These are phyloP conservation scores for Zychaea mexicana DNA, from an alignment of 371 early-diverging fungal species.

Conservation along the genomic window DNA sequence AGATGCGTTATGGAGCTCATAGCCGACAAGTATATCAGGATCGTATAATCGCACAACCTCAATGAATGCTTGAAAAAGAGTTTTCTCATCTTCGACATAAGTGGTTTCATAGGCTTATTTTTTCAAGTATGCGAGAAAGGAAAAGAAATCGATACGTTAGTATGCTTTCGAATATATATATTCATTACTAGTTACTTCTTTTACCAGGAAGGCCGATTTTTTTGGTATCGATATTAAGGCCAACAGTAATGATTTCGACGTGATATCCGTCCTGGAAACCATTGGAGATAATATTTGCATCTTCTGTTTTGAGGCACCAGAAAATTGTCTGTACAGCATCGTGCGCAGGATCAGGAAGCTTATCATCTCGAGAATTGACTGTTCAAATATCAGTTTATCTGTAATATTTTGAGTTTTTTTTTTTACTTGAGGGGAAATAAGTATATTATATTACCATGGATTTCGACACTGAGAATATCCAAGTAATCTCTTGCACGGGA, in stretches of 20 bases:
- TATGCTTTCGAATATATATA: too few relatives aligned
- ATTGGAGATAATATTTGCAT: conserved; percentile 33
- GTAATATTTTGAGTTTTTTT: not conserved
- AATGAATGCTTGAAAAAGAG: conserved; percentile 54
- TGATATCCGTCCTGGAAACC: conserved; percentile 48
- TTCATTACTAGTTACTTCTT: too few relatives aligned
- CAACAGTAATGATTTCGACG: conserved; percentile 33
- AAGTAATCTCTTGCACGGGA: conserved; percentile 26
- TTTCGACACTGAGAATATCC: conserved; percentile 45
- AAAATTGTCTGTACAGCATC: conserved; percentile 58
- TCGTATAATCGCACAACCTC: conserved; percentile 61
- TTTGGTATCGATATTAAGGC: conserved; percentile 20
- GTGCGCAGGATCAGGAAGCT: conserved; percentile 60
- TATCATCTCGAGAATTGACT: conserved; percentile 47
- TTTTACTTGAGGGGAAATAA: not conserved
- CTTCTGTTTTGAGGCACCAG: conserved; percentile 60
- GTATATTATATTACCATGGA: conserved; percentile 31
- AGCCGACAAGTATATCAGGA: conserved; percentile 88
- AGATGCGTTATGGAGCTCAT: conserved; percentile 80
- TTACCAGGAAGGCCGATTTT: conserved; percentile 38
- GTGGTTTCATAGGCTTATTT: conserved; percentile 21
- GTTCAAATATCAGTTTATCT: not conserved
- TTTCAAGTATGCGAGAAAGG: too few relatives aligned
- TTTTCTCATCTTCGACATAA: conserved; percentile 51
- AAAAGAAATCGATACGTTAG: too few relatives aligned